Conservation (phyloP, 2,329 filamentous ascomycete species). For the Fusarium domesticum region DNA sequence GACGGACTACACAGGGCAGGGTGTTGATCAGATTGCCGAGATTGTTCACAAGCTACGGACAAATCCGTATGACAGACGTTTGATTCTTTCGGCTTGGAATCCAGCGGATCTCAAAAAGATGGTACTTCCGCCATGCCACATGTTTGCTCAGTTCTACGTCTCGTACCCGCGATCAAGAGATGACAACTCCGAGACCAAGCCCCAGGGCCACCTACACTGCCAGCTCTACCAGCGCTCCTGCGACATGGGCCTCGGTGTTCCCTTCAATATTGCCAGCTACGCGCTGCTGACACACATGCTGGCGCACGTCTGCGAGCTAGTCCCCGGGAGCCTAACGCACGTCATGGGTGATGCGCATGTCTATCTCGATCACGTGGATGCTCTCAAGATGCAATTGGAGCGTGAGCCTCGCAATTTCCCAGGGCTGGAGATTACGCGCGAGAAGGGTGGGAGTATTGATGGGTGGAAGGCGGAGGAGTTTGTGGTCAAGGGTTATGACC, state of each 20-base stretch:
- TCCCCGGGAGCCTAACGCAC: slow-evolving; percentile 85
- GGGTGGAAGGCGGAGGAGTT: slow-evolving; percentile 90
- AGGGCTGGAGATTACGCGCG: slow-evolving; percentile 66
- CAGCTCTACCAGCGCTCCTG: slow-evolving; percentile 91
- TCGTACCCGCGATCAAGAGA: slow-evolving; percentile 56
- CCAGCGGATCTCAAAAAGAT: slow-evolving; percentile 80
- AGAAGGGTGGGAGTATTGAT: slow-evolving; percentile 73
- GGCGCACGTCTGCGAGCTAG: slow-evolving; percentile 78
- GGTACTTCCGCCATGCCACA: slow-evolving; percentile 92
- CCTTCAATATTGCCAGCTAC: slow-evolving; percentile 97
- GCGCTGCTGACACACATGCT: slow-evolving; percentile 94
- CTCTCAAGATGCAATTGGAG: slow-evolving; percentile 74
- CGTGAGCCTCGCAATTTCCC: slow-evolving; percentile 82
- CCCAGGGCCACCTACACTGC: slow-evolving; percentile 73
- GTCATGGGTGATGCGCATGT: slow-evolving; percentile 99
- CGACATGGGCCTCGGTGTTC: slow-evolving; percentile 95
- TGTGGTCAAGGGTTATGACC: slow-evolving; percentile 80
- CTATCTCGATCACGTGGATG: slow-evolving; percentile 88
- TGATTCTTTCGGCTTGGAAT: slow-evolving; percentile 94
- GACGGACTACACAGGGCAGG: slow-evolving; percentile 81
- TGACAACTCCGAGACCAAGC: slow-evolving; percentile 35
- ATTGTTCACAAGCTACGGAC: slow-evolving; percentile 82
- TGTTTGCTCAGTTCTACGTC: slow-evolving; percentile 97
- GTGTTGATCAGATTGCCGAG: slow-evolving; percentile 88
- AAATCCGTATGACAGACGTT: slow-evolving; percentile 83